Evolutionary conservation across 495 filamentous ascomycete genomes (phyloP).

Genomic region (Neurospora tetrasperma): DNA sequence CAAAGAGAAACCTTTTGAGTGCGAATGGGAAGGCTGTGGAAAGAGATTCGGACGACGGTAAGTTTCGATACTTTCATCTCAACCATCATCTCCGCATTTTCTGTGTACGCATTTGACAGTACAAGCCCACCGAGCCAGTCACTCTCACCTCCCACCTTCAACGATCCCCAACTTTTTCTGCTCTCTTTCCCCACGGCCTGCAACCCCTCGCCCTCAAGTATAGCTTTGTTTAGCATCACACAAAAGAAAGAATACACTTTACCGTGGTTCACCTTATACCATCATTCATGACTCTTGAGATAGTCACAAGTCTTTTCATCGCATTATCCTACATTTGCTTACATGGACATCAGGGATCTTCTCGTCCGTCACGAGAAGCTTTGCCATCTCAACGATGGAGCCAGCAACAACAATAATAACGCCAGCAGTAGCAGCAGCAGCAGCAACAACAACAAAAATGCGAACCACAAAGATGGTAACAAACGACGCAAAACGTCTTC

Average conservation of each 20-base stretch:
- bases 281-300: not conserved
- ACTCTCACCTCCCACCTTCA: not conserved
- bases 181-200: constrained; percentile 1
- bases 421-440: constrained; percentile 28
- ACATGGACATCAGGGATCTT: constrained; percentile 54
- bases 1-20: constrained; percentile 50
- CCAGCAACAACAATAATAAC: not conserved
- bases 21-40: constrained; percentile 41
- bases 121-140: constrained; percentile 2
- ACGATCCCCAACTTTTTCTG: constrained; percentile 8
- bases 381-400: constrained; percentile 54
- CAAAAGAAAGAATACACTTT: not conserved
- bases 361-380: constrained; percentile 65
- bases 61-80: constrained; percentile 15
- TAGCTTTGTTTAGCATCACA: not conserved
- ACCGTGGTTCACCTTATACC: not conserved
- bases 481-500: constrained; percentile 37
- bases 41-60: constrained; percentile 50
- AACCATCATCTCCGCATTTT: not conserved
- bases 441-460: constrained; percentile 24
- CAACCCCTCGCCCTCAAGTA: not conserved
- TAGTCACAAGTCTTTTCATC: not conserved
- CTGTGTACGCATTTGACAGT: not conserved
- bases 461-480: constrained; percentile 34
- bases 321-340: constrained; percentile 28